phyloP scores from a whole-genome alignment of 2,329 filamentous ascomycete species.

The Didymella arachidicola region DNA sequence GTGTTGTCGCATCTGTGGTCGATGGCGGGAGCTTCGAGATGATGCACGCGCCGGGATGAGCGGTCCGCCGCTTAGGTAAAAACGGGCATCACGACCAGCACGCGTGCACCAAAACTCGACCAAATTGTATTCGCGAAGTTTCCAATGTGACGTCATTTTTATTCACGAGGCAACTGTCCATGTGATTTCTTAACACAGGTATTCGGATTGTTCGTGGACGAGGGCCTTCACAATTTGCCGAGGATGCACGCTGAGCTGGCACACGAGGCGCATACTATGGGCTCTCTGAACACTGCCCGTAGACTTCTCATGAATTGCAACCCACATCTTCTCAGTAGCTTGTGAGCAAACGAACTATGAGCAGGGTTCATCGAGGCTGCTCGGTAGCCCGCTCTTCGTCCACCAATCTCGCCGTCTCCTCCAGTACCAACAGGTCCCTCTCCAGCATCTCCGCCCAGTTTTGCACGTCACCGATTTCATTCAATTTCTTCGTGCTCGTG shows the following conservation, averaged over 20 bases:
- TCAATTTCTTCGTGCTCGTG: constrained; percentile 69
- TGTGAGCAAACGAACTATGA: background rate
- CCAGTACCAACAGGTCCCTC: constrained; percentile 51
- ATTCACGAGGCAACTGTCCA: background rate
- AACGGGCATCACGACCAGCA: constrained; percentile 18
- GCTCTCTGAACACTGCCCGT: background rate
- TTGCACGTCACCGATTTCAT: constrained; percentile 82
- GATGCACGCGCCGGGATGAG: constrained; percentile 17
- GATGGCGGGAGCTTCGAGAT: constrained; percentile 21
- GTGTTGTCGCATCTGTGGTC: constrained; percentile 24
- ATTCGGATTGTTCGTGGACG: background rate
- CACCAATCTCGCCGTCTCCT: constrained; percentile 51
- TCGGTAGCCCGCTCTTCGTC: constrained; percentile 33
- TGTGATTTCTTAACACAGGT: background rate
- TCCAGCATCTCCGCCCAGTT: constrained; percentile 86
- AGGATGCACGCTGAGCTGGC: background rate
- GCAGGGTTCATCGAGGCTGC: background rate
- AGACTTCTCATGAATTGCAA: background rate
- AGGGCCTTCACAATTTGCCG: background rate
- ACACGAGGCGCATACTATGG: background rate
- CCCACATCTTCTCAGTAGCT: background rate
- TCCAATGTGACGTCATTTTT: constrained; percentile 17
- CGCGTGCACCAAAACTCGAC: constrained; percentile 14
- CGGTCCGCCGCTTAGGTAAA: constrained; percentile 18
- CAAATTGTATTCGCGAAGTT: constrained; percentile 11